Conservation (phyloP, 495 filamentous ascomycete species). For the Zalerion maritima region DNA sequence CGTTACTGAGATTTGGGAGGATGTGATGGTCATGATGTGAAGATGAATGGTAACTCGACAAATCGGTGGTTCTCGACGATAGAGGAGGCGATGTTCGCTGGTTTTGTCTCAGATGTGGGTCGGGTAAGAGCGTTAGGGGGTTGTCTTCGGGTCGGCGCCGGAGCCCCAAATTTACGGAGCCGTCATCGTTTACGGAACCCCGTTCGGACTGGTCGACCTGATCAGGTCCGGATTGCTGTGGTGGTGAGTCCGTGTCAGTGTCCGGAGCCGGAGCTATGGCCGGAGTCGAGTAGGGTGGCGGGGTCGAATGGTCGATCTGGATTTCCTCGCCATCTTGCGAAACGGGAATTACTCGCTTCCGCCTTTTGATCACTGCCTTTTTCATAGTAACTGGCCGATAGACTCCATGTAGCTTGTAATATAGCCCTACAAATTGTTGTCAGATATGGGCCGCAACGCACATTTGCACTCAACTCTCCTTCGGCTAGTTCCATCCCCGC, state of each 20-base stretch:
- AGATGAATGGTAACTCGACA: constrained; percentile 32
- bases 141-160: constrained; percentile 30
- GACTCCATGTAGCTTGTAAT: constrained; percentile 89
- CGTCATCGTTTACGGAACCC: constrained; percentile 37
- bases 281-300: constrained; percentile 7
- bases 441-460: too few species aligned
- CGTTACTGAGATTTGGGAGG: constrained; percentile 31
- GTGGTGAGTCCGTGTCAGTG: constrained; percentile 27
- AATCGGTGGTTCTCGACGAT: constrained; percentile 19
- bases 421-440: constrained; percentile 73
- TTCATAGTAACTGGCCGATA: constrained; percentile 95
- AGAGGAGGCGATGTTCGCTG: constrained; percentile 19
- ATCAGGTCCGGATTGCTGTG: constrained; percentile 24
- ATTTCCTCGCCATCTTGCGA: constrained; percentile 34
- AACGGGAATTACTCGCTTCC: constrained; percentile 88
- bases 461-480: too few species aligned
- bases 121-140: constrained; percentile 30
- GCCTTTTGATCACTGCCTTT: constrained; percentile 87
- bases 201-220: constrained; percentile 24
- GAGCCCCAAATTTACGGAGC: constrained; percentile 45
- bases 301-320: constrained; percentile 17
- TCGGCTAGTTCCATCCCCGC: too few species aligned
- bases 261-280: constrained; percentile 14
- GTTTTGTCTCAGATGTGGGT: constrained; percentile 23
- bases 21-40: constrained; percentile 18